Conservation (phyloP, 441 rosid species). For the Manihot esculenta region DNA sequence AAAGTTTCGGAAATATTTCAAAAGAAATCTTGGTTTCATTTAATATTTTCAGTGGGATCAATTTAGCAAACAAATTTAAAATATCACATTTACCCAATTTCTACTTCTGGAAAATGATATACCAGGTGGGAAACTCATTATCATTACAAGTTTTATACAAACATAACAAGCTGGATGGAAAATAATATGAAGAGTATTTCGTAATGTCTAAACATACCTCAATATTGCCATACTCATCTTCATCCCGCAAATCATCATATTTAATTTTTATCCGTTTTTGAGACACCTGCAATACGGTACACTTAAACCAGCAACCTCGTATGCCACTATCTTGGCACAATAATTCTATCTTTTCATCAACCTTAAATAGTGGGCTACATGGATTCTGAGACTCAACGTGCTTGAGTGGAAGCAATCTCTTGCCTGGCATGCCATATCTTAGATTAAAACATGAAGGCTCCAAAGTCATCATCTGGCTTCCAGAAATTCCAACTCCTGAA, state of each 20-base stretch:
- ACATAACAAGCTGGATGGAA: background rate
- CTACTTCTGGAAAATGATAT: background rate
- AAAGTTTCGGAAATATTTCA: too few species aligned
- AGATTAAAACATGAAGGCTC: slow-evolving; percentile 45
- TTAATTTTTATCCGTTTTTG: slow-evolving; percentile 67
- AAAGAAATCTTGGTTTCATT: too few species aligned
- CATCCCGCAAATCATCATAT: slow-evolving; percentile 85
- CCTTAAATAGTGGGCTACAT: slow-evolving; percentile 39
- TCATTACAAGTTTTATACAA: background rate
- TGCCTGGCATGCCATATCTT: slow-evolving; percentile 48
- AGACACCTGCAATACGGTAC: slow-evolving; percentile 67
- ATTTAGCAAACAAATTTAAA: too few species aligned
- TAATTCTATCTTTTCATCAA: slow-evolving; percentile 72
- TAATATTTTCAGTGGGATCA: too few species aligned
- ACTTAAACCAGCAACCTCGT: slow-evolving; percentile 98
- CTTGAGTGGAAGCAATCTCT: slow-evolving; percentile 50
- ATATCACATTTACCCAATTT: too few species aligned
- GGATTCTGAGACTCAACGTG: slow-evolving; percentile 46
- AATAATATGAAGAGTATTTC: background rate
- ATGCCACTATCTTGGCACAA: slow-evolving; percentile 97
- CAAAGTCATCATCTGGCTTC: slow-evolving; percentile 32
- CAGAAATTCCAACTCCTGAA: slow-evolving; percentile 32
- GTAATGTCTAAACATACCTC: slow-evolving; percentile 56
- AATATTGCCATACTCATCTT: slow-evolving; percentile 75
- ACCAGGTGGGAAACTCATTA: background rate